Evolutionary conservation across 192 early-diverging fungal genomes (phyloP).

Genomic region (Pecoramyces ruminantium): DNA sequence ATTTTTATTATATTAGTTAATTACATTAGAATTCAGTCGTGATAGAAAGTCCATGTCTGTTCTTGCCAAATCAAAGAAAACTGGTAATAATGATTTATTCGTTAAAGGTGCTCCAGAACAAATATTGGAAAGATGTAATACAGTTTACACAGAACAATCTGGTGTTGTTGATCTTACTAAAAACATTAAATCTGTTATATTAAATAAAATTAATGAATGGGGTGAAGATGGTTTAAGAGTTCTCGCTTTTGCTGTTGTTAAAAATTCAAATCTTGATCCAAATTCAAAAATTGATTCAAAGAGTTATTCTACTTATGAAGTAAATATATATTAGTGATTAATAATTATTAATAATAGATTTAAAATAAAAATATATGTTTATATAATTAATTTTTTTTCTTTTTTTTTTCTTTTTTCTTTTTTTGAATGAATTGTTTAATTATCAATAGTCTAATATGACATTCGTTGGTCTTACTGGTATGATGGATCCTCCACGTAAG

Average conservation of each 20-base stretch:
- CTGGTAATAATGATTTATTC: slow-evolving; percentile 22
- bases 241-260: slow-evolving; percentile 76
- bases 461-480: slow-evolving; percentile 87
- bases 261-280: slow-evolving; percentile 48
- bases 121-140: slow-evolving; percentile 71
- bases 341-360: slow-evolving; percentile 2
- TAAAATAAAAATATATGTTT: neutral
- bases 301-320: slow-evolving; percentile 52
- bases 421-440: too few species aligned
- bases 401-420: neutral
- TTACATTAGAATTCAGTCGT: slow-evolving; percentile 83
- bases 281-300: slow-evolving; percentile 28
- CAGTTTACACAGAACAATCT: slow-evolving; percentile 18
- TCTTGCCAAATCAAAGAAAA: slow-evolving; percentile 22
- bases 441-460: slow-evolving; percentile 61
- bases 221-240: slow-evolving; percentile 73
- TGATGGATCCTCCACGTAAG: slow-evolving; percentile 93
- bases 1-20: neutral
- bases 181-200: slow-evolving; percentile 34
- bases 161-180: slow-evolving; percentile 45
- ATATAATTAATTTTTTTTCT: too few species aligned
- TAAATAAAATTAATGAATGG: slow-evolving; percentile 50
- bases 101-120: slow-evolving; percentile 94
- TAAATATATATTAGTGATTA: slow-evolving; percentile 4
- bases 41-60: slow-evolving; percentile 98